A percentile compares a stretch with the other conserved stretches of the same genome.
phyloP scores from a whole-genome alignment of 2,329 filamentous ascomycete species.

The Pyrenophora seminiperda region DNA sequence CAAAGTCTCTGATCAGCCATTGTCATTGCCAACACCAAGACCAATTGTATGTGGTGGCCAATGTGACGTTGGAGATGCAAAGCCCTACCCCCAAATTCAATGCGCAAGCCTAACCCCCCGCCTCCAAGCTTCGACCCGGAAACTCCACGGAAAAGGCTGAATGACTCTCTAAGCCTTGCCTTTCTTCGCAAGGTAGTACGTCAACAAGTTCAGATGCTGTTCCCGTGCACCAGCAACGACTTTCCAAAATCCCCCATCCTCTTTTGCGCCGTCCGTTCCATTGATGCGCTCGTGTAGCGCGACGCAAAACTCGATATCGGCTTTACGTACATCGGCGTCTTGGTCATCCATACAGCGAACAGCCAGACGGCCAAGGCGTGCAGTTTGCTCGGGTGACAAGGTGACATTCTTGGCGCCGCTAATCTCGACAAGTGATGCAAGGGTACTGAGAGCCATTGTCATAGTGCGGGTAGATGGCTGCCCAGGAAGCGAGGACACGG shows the following conservation, averaged over 20 bases:
- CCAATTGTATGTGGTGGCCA: no score
- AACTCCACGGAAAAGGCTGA: slow-evolving; percentile 10
- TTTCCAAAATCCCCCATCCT: slow-evolving; percentile 66
- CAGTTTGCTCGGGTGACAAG: slow-evolving; percentile 42
- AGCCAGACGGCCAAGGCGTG: slow-evolving; percentile 47
- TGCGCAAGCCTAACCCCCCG: not conserved
- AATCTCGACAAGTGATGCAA: slow-evolving; percentile 46
- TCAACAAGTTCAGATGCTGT: slow-evolving; percentile 76
- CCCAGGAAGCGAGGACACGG: slow-evolving; percentile 30
- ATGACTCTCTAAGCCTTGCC: slow-evolving; percentile 30
- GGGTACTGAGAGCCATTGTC: slow-evolving; percentile 49
- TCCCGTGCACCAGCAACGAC: slow-evolving; percentile 68
- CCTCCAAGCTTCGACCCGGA: not conserved
- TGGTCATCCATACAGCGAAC: slow-evolving; percentile 46
- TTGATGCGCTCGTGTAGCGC: slow-evolving; percentile 63
- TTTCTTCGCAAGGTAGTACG: slow-evolving; percentile 72
- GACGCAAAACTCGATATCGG: slow-evolving; percentile 79
- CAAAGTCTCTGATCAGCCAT: not conserved
- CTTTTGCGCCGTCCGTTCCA: slow-evolving; percentile 41
- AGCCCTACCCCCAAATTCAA: not conserved
- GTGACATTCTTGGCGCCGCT: slow-evolving; percentile 39
- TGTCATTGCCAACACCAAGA: no score
- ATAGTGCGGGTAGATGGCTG: slow-evolving; percentile 38
- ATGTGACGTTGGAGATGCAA: not conserved
- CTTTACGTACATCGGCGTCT: slow-evolving; percentile 60